phyloP scores from a whole-genome alignment of 192 early-diverging fungal species.

The Lunasporangiospora selenospora region DNA sequence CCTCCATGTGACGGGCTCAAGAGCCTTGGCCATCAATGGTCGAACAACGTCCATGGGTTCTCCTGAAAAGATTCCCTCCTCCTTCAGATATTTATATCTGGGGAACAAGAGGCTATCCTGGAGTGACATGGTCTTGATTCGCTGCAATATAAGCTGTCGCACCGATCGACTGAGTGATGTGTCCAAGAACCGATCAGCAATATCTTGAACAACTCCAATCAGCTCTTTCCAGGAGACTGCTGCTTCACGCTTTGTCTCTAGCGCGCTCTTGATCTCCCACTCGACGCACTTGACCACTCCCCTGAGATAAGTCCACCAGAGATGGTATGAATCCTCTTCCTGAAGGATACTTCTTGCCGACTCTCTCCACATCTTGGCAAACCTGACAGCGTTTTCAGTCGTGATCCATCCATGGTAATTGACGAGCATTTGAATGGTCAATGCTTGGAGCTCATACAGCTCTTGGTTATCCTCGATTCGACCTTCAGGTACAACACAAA shows the following conservation, averaged over 20 bases:
- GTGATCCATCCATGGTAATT: constrained; percentile 20
- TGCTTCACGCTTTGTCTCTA: constrained; percentile 4
- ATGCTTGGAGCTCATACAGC: constrained; percentile 12
- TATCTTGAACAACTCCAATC: constrained; percentile 18
- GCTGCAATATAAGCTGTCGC: constrained; percentile 16
- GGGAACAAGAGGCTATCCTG: not conserved
- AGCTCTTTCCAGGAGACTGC: constrained; percentile 26
- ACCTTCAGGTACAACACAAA: constrained; percentile 7
- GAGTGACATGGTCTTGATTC: constrained; percentile 8
- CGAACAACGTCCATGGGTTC: constrained; percentile 7
- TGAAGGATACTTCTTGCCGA: constrained; percentile 5
- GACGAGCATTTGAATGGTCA: constrained; percentile 15
- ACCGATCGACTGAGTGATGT: constrained; percentile 5
- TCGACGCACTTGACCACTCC: constrained; percentile 21
- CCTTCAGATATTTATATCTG: constrained; percentile 9
- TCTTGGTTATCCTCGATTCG: constrained; percentile 10
- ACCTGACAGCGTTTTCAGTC: constrained; percentile 1
- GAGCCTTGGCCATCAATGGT: constrained; percentile 22
- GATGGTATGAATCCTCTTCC: constrained; percentile 7
- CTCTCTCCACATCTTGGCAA: constrained; percentile 26
- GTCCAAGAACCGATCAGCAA: constrained; percentile 28
- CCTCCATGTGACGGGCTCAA: constrained; percentile 34
- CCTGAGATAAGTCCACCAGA: constrained; percentile 1
- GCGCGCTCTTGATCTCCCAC: constrained; percentile 8
- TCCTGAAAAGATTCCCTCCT: constrained; percentile 12